Base-by-base conservation (phyloP, 345 rosid species). In the Sisymbrium altissimum region DNA sequence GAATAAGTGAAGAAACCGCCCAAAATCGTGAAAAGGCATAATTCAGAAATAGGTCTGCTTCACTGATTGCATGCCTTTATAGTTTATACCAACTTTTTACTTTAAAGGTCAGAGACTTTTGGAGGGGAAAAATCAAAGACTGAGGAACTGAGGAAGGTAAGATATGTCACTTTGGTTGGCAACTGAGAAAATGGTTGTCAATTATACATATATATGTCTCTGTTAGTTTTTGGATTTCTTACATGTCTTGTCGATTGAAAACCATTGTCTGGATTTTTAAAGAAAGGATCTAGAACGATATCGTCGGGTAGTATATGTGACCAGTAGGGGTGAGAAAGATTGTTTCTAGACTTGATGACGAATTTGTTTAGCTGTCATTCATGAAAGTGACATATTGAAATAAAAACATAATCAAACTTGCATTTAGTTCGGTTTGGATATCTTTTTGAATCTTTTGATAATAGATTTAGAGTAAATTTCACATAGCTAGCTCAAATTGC, bases 131-230 rank as follows among this genome's bases (percentile, higher is more conserved):
- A 66, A 67, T 67, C 68, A 48, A 57, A 38, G 72, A 64, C 49
- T 64, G 30, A 33, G 48, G 50, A 73, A 61, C 74, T 68, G 57
- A 53, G 64, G 70, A 57, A 66, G 66, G 71, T 73, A 65, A 35
- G 71, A 57, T 39, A 57, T 48, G 72, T 48, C 73, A 74, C 78
- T 27, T 66, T 74, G 67, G 62, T 58, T 48, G 78, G 67, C 56
- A 52, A 21, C 7, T 68, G 69, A 60, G 55, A 32, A 30, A 61
- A 41, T 68, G 64, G 25, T 45, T 61, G 79, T 68, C 79, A 75
- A 75, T 58, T 57, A 35, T 27, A 36, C 66, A 6, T 57, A 5
- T 25, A 46, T 64, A 52, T 40, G 14, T 18, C 9, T 41, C 68
- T 68, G 8, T 66, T 36, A 36, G 35, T 52, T 68, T 58, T 67